Base-by-base conservation (phyloP, 495 filamentous ascomycete genomes). In the Emericellopsis terricola region DNA sequence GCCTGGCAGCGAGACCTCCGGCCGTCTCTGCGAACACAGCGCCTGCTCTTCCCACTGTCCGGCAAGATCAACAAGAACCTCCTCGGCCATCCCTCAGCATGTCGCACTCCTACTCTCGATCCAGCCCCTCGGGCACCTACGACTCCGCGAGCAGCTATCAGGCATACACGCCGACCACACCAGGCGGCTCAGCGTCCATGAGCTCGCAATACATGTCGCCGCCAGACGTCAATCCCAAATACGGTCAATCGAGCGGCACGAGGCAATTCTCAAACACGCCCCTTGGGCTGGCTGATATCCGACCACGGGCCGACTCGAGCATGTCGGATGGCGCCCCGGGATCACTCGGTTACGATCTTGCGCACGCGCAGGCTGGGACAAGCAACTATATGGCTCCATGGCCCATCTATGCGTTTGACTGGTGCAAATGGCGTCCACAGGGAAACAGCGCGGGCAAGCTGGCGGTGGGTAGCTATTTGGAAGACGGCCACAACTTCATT, bases 401-500 rank as follows among this genome's bases (percentile, higher is more conserved):
- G 82, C 76, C 82, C 24, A 76, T 91, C 26, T 96, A 94, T 53
- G 86, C 91, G 7, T 81, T 91, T 41, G 91, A 99, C 60, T 99
- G 91, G 91, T 99, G 89, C 55, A 96, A 96, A 57, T 99, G 91
- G 91, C 69, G 77, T n/a, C 72, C 86, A 2, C 69, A 76, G 24
- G 70, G 69, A 19, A 73, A 74, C 33, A 69, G 76, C 27, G 83
- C 81, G 8, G 89, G 89, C 15, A 96, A 94, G 48, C 68, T 99
- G 43, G 89, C 89, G 3, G 64, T 96, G 30, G 89, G 87, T 38
- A 96, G 91, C 60, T 96, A 94, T 46, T 53, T 94, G 33, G 89
- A 99, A 57, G 89, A 99, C 54, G 85, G 83, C 8, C 91, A 96
- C 49, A 99, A 99, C 45, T 96, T 82, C 62, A 96, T 99, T 41